Evolutionary conservation across 139 green algal genomes (phyloP).

Genomic region (Chlamydomonas urium): DNA sequence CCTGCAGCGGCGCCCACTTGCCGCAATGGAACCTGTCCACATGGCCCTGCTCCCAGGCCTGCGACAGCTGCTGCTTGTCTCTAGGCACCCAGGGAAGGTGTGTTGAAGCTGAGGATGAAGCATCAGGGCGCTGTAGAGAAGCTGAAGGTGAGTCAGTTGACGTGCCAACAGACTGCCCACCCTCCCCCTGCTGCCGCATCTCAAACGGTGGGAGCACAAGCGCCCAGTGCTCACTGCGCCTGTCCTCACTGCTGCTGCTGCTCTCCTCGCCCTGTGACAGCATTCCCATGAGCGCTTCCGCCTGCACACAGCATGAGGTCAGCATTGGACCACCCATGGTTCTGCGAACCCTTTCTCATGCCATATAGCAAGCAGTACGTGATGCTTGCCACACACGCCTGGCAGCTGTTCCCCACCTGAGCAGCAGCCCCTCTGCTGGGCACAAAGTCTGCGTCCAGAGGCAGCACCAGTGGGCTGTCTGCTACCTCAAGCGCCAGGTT

Average conservation of each 20-base stretch:
- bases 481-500: slow-evolving; percentile 22
- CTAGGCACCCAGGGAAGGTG: too few relatives aligned
- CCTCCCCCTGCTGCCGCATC: neutral
- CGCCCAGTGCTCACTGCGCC: too few relatives aligned
- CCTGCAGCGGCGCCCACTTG: neutral
- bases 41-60: neutral
- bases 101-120: too few relatives aligned
- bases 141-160: too few relatives aligned
- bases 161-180: too few relatives aligned
- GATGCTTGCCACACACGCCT: too few relatives aligned
- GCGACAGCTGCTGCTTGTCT: slow-evolving; percentile 7
- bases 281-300: neutral
- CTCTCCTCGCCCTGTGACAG: too few relatives aligned
- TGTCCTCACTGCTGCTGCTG: too few relatives aligned
- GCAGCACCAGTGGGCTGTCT: slow-evolving; percentile 16
- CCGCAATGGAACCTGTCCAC: slow-evolving; percentile 26
- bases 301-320: neutral
- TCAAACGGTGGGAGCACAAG: slow-evolving; percentile 22
- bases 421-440: neutral
- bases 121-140: too few relatives aligned
- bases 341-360: too few relatives aligned
- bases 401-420: too few relatives aligned
- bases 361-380: too few relatives aligned
- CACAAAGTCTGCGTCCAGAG: slow-evolving; percentile 20
- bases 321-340: neutral